Conservation (phyloP, 139 green algal genomes). For the Chlorella sorokiniana region DNA sequence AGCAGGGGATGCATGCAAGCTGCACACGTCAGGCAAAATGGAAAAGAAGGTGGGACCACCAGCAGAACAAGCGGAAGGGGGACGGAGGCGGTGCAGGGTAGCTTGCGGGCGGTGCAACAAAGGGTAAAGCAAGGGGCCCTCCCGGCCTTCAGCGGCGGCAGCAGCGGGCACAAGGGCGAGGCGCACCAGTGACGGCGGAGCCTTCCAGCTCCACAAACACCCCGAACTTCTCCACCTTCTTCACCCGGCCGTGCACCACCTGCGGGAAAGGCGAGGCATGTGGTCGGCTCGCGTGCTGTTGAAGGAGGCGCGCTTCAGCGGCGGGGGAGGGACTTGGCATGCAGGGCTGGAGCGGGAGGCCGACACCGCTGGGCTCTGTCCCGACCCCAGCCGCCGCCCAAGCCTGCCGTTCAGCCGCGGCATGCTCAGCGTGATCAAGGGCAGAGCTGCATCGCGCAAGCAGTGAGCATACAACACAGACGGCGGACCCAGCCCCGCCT, state of each 20-base stretch:
- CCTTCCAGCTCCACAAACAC: constrained; percentile 83
- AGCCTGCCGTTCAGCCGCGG: no score
- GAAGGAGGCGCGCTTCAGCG: not conserved
- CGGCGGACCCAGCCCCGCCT: not conserved
- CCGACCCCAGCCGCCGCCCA: no score
- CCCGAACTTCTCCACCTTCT: constrained; percentile 79
- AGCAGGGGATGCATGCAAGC: not conserved
- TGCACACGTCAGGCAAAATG: not conserved
- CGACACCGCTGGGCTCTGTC: no score
- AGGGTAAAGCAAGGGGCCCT: not conserved
- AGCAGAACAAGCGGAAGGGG: no score
- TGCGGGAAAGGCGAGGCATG: not conserved
- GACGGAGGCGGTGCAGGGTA: no score
- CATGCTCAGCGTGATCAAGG: no score
- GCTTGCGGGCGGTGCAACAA: no score
- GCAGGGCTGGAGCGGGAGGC: no score
- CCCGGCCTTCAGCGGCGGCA: no score
- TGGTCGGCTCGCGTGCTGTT: not conserved
- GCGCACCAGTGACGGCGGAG: not conserved
- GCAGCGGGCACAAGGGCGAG: not conserved
- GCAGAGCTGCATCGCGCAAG: no score
- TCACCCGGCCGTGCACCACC: constrained; percentile 61
- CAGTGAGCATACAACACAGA: no score
- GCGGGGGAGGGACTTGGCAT: not conserved
- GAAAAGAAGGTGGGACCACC: not conserved